Percentiles rank a stretch among this genome's conserved stretches.
phyloP scores from a whole-genome alignment of 2,329 filamentous ascomycete species.

The Scopulariopsis brevicaulis region DNA sequence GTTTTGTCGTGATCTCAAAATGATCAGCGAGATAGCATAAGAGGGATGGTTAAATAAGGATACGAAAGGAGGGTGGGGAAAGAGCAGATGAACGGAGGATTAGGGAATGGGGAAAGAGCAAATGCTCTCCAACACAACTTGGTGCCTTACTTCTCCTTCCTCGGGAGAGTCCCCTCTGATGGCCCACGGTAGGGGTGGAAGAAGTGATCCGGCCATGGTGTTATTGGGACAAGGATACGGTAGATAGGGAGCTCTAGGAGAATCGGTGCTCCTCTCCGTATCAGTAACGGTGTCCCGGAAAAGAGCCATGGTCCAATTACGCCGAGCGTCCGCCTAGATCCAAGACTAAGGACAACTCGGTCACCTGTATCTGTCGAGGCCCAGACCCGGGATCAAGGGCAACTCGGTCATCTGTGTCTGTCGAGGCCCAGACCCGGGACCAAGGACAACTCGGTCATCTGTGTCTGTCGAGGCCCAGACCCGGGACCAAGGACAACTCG shows the following conservation, averaged over 20 bases:
- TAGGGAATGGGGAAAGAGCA: not conserved
- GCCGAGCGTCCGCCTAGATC: not conserved
- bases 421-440: not conserved
- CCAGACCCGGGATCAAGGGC: not conserved
- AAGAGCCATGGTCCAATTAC: not conserved
- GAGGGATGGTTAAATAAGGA: not conserved
- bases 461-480: not conserved
- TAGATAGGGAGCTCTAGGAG: not conserved
- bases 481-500: not conserved
- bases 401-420: too few relatives aligned
- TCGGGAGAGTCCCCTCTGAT: not conserved
- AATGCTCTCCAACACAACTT: not conserved
- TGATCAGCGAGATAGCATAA: not conserved
- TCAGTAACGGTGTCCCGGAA: not conserved
- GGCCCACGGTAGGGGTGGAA: not conserved
- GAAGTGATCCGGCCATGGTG: not conserved
- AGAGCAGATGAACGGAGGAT: not conserved
- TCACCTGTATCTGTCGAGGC: not conserved
- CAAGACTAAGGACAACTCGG: not conserved
- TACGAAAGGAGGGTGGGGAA: not conserved
- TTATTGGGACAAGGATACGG: slow-evolving; percentile 1
- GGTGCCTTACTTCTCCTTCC: not conserved
- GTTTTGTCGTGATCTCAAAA: not conserved
- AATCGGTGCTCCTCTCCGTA: not conserved
- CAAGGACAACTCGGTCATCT: too few relatives aligned